phyloP scores from a whole-genome alignment of 441 rosid species.

The Gossypium aridum region DNA sequence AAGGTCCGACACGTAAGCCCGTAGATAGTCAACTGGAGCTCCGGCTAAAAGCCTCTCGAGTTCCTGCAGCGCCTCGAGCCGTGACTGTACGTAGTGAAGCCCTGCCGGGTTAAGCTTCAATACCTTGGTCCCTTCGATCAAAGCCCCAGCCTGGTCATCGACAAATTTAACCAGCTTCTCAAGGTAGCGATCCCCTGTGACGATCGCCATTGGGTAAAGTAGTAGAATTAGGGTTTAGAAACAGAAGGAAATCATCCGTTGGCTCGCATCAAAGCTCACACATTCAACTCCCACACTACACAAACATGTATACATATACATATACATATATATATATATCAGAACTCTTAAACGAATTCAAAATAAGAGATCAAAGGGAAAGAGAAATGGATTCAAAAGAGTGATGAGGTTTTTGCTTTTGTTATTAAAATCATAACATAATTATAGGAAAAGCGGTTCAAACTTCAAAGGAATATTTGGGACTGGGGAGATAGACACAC shows the following conservation, averaged over 20 bases:
- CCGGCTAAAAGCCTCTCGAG: conserved; percentile 73
- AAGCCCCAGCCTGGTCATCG: conserved; percentile 57
- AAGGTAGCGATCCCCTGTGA: conserved; percentile 89
- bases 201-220: conserved; percentile 48
- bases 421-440: background rate
- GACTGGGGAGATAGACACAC: conserved; percentile 24
- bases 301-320: background rate
- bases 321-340: background rate
- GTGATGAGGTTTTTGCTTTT: background rate
- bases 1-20: conserved; percentile 89
- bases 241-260: background rate
- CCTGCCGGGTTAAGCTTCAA: conserved; percentile 91
- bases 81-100: conserved; percentile 85
- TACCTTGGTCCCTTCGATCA: conserved; percentile 57
- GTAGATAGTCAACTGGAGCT: conserved; percentile 93
- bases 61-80: conserved; percentile 80
- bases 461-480: conserved; percentile 29
- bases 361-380: background rate
- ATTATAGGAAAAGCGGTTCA: conserved; percentile 34
- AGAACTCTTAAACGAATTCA: background rate
- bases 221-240: conserved; percentile 16
- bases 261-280: background rate
- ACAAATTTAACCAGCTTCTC: conserved; percentile 77
- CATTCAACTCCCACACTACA: background rate
- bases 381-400: background rate